Evolutionary conservation across 2,329 filamentous ascomycete genomes (phyloP), one percentile per base, ranked within the genome.

Genomic region (Geosmithia putterillii): DNA sequence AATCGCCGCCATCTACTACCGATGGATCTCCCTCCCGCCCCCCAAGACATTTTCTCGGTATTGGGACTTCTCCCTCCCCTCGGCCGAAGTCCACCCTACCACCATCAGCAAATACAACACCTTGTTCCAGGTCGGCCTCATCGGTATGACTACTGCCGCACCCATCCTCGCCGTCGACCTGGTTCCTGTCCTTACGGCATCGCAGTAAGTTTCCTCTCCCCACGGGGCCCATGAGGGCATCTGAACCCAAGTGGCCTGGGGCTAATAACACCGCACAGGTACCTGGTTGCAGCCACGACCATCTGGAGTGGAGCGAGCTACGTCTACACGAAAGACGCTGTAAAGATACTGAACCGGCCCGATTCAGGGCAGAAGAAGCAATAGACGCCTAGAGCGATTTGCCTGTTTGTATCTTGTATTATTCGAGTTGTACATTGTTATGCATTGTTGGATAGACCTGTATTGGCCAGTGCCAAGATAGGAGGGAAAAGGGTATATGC

Each of bases 11-110:
- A 81, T 98, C 52, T 96, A 95, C 67, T 96, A 92, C 62, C 83
- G 92, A 49, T 96, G 87, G 76, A 94, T 95, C 51, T 94, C 86
- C 2, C 73, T 98, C 6, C 92, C 92, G 1, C 81, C 86, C 0
- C 92, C 92, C 2, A 96, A 96, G 65, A 96, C 92, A 0, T 86
- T 95, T 62, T 66, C 75, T 17, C 73, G 92, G 17, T 98, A 96
- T 64, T 98, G 92, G 92, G 92, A 98, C 63, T 96, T 98, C 58
- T 90, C 85, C 3, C 73, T 98, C 14, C 92, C 86, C 2, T 86
- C 81, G 35, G 86, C 86, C 3, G 86, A 92, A 62, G 86, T 94
- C 6, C 82, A 79, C 47, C 86, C 86, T 1, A 92, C 86, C 0
- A 82, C 74, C 1, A 86, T 94, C 48, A 88, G 83, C 63, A 94